Evolutionary conservation across 78 protist species (phyloP).

Genomic region (Dictyostelium intermedium): DNA sequence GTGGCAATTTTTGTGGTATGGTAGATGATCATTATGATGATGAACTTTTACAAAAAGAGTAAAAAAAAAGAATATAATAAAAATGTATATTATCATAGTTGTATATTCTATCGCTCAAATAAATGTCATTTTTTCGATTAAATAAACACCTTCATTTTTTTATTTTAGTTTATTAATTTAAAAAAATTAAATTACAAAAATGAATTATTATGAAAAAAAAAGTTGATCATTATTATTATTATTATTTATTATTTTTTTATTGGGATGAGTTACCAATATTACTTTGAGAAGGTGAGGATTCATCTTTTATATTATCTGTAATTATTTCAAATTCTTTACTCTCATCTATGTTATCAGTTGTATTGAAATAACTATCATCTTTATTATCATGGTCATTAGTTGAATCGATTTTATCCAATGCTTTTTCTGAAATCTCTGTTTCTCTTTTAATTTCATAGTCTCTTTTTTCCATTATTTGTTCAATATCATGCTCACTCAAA

Average conservation of each 20-base stretch:
- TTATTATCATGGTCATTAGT: neutral
- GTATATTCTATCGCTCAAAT: no score
- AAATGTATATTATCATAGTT: no score
- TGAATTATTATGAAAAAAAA: no score
- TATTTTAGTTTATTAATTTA: no score
- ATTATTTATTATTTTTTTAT: neutral
- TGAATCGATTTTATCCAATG: neutral
- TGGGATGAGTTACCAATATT: neutral
- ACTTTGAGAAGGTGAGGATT: neutral
- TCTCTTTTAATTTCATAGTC: neutral
- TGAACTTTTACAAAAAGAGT: neutral
- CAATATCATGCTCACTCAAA: neutral
- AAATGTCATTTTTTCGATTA: no score
- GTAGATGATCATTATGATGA: neutral
- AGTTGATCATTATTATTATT: no score
- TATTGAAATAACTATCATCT: neutral
- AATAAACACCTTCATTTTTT: no score
- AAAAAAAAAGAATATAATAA: neutral
- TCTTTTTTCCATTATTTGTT: neutral
- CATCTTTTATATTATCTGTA: neutral
- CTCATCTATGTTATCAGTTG: neutral
- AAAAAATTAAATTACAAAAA: no score
- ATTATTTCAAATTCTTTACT: neutral
- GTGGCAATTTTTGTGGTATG: neutral
- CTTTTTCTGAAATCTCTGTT: neutral